A percentile compares a stretch with the other conserved stretches of the same genome.
Evolutionary conservation across 2,329 filamentous ascomycete genomes (phyloP).

Genomic region (Ilyonectria destructans): DNA sequence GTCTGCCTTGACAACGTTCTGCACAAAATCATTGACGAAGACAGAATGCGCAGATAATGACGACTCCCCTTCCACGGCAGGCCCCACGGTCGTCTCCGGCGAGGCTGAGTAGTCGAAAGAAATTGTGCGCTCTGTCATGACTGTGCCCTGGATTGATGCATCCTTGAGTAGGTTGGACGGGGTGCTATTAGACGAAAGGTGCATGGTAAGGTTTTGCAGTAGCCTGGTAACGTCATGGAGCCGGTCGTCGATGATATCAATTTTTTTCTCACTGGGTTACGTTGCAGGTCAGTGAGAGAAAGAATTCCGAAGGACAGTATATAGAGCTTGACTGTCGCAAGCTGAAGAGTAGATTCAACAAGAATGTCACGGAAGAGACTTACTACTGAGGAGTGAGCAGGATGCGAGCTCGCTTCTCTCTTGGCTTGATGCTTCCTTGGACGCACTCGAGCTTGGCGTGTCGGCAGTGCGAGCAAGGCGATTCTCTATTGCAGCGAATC

Average conservation of each 20-base stretch:
- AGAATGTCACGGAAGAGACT: not conserved
- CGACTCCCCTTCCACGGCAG: constrained; percentile 61
- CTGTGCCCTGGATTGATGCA: not conserved
- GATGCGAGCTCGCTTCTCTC: constrained; percentile 56
- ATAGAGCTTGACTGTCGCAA: no score
- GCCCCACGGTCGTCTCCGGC: constrained; percentile 40
- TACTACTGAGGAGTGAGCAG: constrained; percentile 57
- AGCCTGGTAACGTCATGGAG: constrained; percentile 53
- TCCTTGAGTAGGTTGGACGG: not conserved
- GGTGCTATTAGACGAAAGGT: constrained; percentile 26
- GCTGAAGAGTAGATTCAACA: no score
- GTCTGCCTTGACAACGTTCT: constrained; percentile 52
- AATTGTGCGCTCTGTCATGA: constrained; percentile 3
- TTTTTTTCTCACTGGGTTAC: constrained; percentile 54
- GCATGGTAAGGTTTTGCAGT: constrained; percentile 52
- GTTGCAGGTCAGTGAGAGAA: no score
- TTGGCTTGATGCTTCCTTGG: constrained; percentile 50
- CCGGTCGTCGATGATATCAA: constrained; percentile 56
- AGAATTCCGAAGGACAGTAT: not conserved
- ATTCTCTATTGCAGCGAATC: constrained; percentile 57
- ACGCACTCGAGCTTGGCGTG: constrained; percentile 56
- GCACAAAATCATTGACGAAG: constrained; percentile 63
- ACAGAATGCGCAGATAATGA: constrained; percentile 63
- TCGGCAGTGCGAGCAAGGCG: constrained; percentile 55
- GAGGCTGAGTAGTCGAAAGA: constrained; percentile 6